Conservation (phyloP, 2,329 filamentous ascomycete genomes). For the Orbilia brochopaga region DNA sequence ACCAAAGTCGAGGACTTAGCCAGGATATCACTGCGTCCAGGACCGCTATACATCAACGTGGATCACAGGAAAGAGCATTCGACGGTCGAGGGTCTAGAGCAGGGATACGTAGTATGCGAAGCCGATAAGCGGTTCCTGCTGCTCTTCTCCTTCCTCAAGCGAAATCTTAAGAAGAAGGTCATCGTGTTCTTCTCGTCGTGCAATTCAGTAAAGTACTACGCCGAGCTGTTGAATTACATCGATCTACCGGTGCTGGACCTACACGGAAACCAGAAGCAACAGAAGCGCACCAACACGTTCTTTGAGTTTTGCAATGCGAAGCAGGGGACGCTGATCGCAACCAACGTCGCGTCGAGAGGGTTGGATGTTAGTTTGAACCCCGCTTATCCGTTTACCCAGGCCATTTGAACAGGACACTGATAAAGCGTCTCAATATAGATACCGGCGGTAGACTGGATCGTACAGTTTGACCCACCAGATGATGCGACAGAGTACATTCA, state of each 20-base stretch:
- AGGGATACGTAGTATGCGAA: constrained; percentile 93
- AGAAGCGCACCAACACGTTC: constrained; percentile 98
- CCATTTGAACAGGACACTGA: not conserved
- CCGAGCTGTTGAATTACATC: constrained; percentile 95
- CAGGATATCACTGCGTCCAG: constrained; percentile 85
- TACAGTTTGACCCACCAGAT: constrained; percentile 94
- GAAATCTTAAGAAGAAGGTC: constrained; percentile 87
- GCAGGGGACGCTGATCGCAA: constrained; percentile 89
- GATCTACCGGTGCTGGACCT: constrained; percentile 86
- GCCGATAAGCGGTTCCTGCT: constrained; percentile 92
- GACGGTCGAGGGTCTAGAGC: constrained; percentile 91
- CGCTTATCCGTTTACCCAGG: not conserved
- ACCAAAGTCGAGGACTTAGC: constrained; percentile 98
- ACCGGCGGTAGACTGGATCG: constrained; percentile 92
- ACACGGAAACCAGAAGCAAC: constrained; percentile 96
- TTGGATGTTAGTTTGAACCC: constrained; percentile 71
- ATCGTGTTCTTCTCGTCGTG: constrained; percentile 94
- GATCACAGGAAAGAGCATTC: constrained; percentile 87
- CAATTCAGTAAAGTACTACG: constrained; percentile 93
- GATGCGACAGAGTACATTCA: constrained; percentile 92
- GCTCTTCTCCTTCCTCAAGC: constrained; percentile 91
- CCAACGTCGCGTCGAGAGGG: constrained; percentile 92
- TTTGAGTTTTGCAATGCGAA: constrained; percentile 92
- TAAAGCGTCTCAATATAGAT: constrained; percentile 63
- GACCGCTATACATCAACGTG: constrained; percentile 95